Percentiles rank a stretch among this genome's conserved stretches.
These are phyloP conservation scores for Macrocybe sp. DNA, from an alignment of 1,284 basidiomycete species.

Conservation along the genomic window DNA sequence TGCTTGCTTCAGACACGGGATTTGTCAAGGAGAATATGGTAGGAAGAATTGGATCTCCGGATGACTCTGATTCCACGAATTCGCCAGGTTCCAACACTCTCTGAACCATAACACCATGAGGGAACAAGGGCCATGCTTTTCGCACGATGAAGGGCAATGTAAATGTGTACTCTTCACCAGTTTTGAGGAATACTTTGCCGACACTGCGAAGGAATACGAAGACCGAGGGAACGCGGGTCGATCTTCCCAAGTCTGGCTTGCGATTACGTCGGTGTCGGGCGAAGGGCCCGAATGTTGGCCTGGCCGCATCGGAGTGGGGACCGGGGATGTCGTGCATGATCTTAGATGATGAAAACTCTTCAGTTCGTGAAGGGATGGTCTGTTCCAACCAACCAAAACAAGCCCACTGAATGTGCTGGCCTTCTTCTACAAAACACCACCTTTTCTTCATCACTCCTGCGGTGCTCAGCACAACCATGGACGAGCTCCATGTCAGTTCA, in stretches of 20 bases:
- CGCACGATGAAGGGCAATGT: constrained; percentile 81
- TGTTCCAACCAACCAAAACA: constrained; percentile 72
- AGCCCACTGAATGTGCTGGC: constrained; percentile 70
- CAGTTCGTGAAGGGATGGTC: constrained; percentile 21
- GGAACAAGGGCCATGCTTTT: constrained; percentile 72
- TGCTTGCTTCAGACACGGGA: constrained; percentile 70
- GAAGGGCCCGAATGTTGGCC: constrained; percentile 61
- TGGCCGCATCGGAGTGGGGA: constrained; percentile 23
- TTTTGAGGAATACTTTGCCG: constrained; percentile 69
- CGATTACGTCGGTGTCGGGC: constrained; percentile 32
- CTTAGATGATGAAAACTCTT: no score
- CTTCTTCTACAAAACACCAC: constrained; percentile 71
- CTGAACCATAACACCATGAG: constrained; percentile 75
- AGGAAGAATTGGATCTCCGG: constrained; percentile 61
- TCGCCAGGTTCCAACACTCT: constrained; percentile 66
- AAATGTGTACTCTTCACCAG: constrained; percentile 74
- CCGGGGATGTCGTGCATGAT: background rate
- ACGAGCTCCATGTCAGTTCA: constrained; percentile 68
- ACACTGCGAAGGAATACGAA: constrained; percentile 78
- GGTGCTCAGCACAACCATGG: constrained; percentile 61
- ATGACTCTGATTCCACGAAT: constrained; percentile 57
- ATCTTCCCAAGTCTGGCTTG: constrained; percentile 25
- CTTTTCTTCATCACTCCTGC: constrained; percentile 70
- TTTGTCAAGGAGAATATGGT: constrained; percentile 76
- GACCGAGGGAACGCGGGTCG: constrained; percentile 47